These are phyloP conservation scores for Microcyclospora tardicrescens DNA, from an alignment of 2,329 filamentous ascomycete genomes.

Conservation along the genomic window DNA sequence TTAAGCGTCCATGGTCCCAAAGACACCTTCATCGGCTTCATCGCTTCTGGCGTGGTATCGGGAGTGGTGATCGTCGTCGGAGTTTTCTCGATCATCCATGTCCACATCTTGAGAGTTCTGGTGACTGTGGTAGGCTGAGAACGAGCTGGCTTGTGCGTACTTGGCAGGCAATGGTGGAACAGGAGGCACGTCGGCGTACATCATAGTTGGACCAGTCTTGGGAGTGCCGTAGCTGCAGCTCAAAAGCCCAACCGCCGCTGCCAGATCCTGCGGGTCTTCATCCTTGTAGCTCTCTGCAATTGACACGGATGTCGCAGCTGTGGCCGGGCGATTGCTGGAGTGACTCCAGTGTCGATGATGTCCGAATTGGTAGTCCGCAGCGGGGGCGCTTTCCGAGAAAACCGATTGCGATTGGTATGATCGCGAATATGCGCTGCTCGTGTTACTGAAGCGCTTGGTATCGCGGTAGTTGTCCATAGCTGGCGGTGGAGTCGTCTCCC, in stretches of 20 bases:
- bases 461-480: constrained; percentile 44
- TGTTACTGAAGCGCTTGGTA: constrained; percentile 32
- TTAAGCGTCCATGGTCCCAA: constrained; percentile 90
- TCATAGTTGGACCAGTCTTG: constrained; percentile 47
- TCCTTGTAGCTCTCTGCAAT: constrained; percentile 57
- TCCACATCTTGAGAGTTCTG: constrained; percentile 28
- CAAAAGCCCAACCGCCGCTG: constrained; percentile 77
- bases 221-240: constrained; percentile 85
- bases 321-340: constrained; percentile 62
- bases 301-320: constrained; percentile 42
- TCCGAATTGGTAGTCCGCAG: constrained; percentile 38
- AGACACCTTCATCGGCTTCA: constrained; percentile 89
- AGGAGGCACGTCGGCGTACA: constrained; percentile 65
- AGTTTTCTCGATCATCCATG: constrained; percentile 28
- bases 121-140: constrained; percentile 13
- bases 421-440: constrained; percentile 46
- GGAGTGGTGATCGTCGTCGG: constrained; percentile 40
- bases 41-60: too few relatives aligned
- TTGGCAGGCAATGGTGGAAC: constrained; percentile 76
- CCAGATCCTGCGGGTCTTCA: constrained; percentile 78
- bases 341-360: constrained; percentile 59
- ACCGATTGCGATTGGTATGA: constrained; percentile 71
- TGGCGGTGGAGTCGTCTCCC: constrained; percentile 81
- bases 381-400: constrained; percentile 42
- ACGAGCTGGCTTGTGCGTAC: constrained; percentile 43